phyloP scores from a whole-genome alignment of 73 alveolate genomes.

The Stentor roeselii region DNA sequence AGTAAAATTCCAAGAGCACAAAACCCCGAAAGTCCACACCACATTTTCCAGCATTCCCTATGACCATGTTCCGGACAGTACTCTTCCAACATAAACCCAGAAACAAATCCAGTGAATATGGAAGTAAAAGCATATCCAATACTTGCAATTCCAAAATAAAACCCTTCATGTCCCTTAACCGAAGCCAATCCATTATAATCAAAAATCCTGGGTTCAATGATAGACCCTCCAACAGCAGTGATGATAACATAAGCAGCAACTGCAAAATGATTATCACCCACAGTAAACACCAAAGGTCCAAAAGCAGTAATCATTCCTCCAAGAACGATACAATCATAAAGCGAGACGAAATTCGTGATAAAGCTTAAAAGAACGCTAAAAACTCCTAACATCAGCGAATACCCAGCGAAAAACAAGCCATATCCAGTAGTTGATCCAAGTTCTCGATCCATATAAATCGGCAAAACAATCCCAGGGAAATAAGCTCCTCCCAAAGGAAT shows the following conservation, averaged over 20 bases:
- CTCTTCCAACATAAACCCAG: neutral
- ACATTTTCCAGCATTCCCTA: conserved; percentile 22
- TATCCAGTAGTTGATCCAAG: neutral
- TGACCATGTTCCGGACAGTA: conserved; percentile 11
- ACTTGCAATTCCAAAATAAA: neutral
- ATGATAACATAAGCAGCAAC: neutral
- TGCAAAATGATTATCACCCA: neutral
- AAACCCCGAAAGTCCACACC: neutral
- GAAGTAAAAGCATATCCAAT: neutral
- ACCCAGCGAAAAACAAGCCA: neutral
- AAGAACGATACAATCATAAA: neutral
- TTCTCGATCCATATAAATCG: conserved; percentile 24
- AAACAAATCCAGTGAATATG: neutral
- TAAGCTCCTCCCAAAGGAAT: neutral
- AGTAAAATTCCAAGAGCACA: neutral
- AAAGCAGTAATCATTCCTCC: neutral
- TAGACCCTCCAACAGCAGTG: conserved; percentile 1
- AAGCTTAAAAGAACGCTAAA: neutral
- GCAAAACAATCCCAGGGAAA: neutral
- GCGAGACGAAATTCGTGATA: neutral
- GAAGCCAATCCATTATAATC: neutral
- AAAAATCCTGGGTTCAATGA: neutral
- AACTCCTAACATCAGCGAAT: neutral
- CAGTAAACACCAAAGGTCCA: neutral
- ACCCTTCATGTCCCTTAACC: conserved; percentile 1